These are phyloP conservation scores for Leptodontidium sp. DNA, from an alignment of 2,329 filamentous ascomycete genomes.

Conservation along the genomic window DNA sequence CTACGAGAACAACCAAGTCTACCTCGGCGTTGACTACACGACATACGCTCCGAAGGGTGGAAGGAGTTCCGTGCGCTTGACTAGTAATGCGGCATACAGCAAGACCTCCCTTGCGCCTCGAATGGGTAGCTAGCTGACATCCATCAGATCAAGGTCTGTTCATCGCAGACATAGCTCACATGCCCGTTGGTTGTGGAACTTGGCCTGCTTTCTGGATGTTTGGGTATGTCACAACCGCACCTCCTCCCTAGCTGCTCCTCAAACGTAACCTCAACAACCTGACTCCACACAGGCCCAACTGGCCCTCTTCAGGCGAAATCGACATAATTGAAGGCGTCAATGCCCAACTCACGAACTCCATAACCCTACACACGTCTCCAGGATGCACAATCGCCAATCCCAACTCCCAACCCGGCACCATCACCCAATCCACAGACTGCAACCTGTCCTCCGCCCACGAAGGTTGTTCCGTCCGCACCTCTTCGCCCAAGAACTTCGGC, in stretches of 20 bases:
- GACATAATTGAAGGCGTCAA: constrained; percentile 84
- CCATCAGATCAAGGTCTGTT: constrained; percentile 58
- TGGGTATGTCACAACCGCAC: constrained; percentile 49
- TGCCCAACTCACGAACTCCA: constrained; percentile 61
- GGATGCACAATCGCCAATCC: constrained; percentile 65
- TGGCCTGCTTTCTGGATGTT: constrained; percentile 67
- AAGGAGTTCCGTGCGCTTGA: constrained; percentile 74
- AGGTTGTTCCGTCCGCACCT: constrained; percentile 53
- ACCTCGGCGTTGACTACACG: constrained; percentile 72
- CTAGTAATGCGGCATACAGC: constrained; percentile 59
- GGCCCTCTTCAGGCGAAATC: constrained; percentile 77
- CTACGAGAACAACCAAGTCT: constrained; percentile 58
- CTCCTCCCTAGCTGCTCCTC: neutral
- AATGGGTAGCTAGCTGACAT: too few relatives aligned
- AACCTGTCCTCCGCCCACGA: constrained; percentile 52
- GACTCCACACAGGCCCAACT: constrained; percentile 50
- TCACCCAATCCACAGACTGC: constrained; percentile 62
- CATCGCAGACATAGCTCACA: constrained; percentile 64
- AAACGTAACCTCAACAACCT: neutral
- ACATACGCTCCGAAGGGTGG: constrained; percentile 64
- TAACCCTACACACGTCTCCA: constrained; percentile 73
- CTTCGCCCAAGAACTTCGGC: constrained; percentile 65
- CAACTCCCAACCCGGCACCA: constrained; percentile 55
- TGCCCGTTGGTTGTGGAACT: constrained; percentile 65
- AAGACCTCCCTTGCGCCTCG: neutral